Conservation (phyloP, 805 yeast species). For the Yarrowia keelungensis region DNA sequence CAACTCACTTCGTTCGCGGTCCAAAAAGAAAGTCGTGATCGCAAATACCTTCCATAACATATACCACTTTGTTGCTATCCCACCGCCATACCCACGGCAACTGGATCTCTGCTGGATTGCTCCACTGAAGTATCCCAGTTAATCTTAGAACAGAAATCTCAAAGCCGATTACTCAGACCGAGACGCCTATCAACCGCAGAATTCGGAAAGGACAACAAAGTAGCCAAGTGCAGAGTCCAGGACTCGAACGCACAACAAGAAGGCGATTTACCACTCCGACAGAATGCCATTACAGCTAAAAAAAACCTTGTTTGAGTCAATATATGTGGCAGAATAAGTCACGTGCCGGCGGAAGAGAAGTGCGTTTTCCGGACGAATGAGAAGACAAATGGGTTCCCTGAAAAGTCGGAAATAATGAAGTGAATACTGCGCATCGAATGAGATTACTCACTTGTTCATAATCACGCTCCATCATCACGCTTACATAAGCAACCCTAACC, state of each 20-base stretch:
- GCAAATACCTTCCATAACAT: conserved; percentile 23
- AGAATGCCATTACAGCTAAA: conserved; percentile 68
- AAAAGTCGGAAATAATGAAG: neutral
- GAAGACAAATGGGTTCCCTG: neutral
- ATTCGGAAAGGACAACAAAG: conserved; percentile 39
- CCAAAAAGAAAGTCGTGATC: conserved; percentile 4
- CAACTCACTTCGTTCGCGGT: too few species aligned
- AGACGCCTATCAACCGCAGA: conserved; percentile 39
- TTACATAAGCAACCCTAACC: conserved; percentile 16
- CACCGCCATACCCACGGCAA: conserved; percentile 40
- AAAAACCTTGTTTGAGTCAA: conserved; percentile 6
- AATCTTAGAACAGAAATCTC: conserved; percentile 36
- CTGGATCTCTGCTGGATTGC: conserved; percentile 40
- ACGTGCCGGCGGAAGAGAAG: neutral
- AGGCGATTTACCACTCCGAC: conserved; percentile 96
- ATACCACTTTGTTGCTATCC: conserved; percentile 35
- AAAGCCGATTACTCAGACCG: conserved; percentile 39
- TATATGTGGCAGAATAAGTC: neutral
- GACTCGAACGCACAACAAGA: conserved; percentile 82
- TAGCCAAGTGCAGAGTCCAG: conserved; percentile 48
- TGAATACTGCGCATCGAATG: neutral
- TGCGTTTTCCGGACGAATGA: neutral
- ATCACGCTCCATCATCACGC: neutral
- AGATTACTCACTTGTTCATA: neutral
- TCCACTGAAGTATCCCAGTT: conserved; percentile 39